Base-by-base conservation (phyloP, 208 protist genomes). In the Trypanosoma melophagium region DNA sequence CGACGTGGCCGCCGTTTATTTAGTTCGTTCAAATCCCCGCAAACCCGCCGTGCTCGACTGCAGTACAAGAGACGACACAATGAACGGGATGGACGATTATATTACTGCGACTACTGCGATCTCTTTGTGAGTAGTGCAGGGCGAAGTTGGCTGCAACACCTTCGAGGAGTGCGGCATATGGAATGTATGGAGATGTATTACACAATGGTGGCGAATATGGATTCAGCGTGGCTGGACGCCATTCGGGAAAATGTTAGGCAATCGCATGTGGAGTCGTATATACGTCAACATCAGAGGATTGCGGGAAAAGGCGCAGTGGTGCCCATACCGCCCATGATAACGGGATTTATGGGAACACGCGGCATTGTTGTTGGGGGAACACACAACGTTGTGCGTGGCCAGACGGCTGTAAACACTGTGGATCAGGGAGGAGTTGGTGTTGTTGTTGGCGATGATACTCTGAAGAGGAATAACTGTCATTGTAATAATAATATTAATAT, bases 91-190 rank as follows among this genome's bases (percentile, higher is more conserved):
- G 87, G 77, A 13, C 74, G 74, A 3, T 70, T 95, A 17, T 79
- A 77, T 58, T 95, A 93, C 75, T 95, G 90, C 66, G 87, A 93
- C 66, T 93, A 93, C 78, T 95, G 90, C 52, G 87, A 95, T 69
- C 50, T 93, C 17, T 95, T 95, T 56, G 59, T 95, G 40, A 89
- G 85, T 55, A 80, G 74, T 1, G 69, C 71, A 16, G 74, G 62
- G 10, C 74, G 71, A 42, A 60, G 67, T 16, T 92, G 86, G 80
- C 9, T 22, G 50, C 40, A 77, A 59, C 90, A 96, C 77, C 66
- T 90, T 38, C 16, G 56, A 45, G 80, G 84, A 14, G 59, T 67
- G 14, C 77, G 81, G 21, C 87, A 96, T 66, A 83, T 90, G 70
- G 77, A 81, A 9, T 55, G 65, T 7, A 62, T 96, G 22, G 81